Conservation (phyloP, 2,329 filamentous ascomycete species). For the Phaeosphaeriaceae sp. region DNA sequence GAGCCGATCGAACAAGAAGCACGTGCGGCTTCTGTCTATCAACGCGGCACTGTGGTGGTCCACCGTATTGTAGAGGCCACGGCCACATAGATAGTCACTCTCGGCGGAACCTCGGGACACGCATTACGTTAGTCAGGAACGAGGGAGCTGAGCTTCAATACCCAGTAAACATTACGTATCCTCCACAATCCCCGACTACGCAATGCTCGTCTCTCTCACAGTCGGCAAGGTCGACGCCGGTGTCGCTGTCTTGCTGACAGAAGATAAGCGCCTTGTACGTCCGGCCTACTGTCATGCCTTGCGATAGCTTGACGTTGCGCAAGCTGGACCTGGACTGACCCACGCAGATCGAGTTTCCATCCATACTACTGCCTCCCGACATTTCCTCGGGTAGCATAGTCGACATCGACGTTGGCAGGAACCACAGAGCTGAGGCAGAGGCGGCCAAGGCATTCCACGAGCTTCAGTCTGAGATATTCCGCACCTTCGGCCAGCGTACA, state of each 20-base stretch:
- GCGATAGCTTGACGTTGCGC: conserved; percentile 17
- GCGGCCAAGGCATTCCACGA: conserved; percentile 78
- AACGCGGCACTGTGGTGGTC: too few relatives aligned
- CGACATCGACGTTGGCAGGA: conserved; percentile 93
- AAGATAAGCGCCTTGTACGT: conserved; percentile 93
- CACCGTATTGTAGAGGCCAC: too few relatives aligned
- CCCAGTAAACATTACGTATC: background rate
- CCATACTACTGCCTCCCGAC: conserved; percentile 92
- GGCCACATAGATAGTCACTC: background rate
- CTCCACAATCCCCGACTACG: conserved; percentile 1
- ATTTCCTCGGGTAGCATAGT: conserved; percentile 97
- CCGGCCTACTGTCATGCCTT: conserved; percentile 20
- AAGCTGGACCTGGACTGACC: conserved; percentile 33
- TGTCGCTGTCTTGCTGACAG: conserved; percentile 93
- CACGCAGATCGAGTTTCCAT: conserved; percentile 93
- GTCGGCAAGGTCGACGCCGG: conserved; percentile 99
- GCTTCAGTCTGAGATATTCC: conserved; percentile 89
- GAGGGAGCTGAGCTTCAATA: conserved; percentile 6
- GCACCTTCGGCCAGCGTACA: conserved; percentile 81
- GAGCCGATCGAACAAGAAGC: too few relatives aligned
- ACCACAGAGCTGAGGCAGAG: conserved; percentile 76
- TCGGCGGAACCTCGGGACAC: conserved; percentile 5
- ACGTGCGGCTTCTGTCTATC: too few relatives aligned
- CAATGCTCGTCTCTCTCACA: conserved; percentile 92
- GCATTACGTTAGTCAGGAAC: conserved; percentile 3